Conservation (phyloP, 2,329 filamentous ascomycete species). For the Parascedosporium putredinis region DNA sequence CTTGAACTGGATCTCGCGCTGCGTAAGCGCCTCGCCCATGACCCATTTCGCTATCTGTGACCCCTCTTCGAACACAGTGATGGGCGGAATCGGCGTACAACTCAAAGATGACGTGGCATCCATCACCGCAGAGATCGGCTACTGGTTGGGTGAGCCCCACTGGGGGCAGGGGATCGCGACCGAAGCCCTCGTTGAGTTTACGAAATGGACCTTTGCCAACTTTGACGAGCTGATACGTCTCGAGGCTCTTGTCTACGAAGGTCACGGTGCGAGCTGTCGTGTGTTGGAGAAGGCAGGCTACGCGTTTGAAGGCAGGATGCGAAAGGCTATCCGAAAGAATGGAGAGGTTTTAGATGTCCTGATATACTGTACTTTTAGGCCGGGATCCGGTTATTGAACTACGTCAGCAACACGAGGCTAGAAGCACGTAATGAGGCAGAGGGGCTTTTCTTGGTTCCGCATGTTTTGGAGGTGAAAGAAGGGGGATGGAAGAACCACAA, state of each 20-base stretch:
- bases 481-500: too few species aligned
- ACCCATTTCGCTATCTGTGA: conserved; percentile 26
- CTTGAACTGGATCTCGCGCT: conserved; percentile 16
- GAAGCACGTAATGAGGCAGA: too few species aligned
- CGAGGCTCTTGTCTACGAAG: conserved; percentile 25
- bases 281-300: conserved; percentile 35
- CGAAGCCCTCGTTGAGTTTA: conserved; percentile 27
- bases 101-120: conserved; percentile 26
- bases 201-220: conserved; percentile 32
- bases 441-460: too few species aligned
- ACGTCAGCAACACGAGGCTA: too few species aligned
- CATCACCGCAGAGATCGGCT: conserved; percentile 37
- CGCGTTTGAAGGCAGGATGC: conserved; percentile 30
- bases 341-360: conserved; percentile 27
- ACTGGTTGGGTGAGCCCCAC: conserved; percentile 30
- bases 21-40: conserved; percentile 10
- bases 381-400: not conserved
- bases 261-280: conserved; percentile 29
- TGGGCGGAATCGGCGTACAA: conserved; percentile 32
- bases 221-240: conserved; percentile 30
- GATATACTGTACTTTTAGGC: conserved; percentile 27
- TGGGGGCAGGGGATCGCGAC: conserved; percentile 37
- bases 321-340: conserved; percentile 30
- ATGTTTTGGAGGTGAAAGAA: too few species aligned
- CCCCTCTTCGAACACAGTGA: conserved; percentile 19